Conservation (phyloP, 257 asterid genomes). For the Vinca minor region DNA sequence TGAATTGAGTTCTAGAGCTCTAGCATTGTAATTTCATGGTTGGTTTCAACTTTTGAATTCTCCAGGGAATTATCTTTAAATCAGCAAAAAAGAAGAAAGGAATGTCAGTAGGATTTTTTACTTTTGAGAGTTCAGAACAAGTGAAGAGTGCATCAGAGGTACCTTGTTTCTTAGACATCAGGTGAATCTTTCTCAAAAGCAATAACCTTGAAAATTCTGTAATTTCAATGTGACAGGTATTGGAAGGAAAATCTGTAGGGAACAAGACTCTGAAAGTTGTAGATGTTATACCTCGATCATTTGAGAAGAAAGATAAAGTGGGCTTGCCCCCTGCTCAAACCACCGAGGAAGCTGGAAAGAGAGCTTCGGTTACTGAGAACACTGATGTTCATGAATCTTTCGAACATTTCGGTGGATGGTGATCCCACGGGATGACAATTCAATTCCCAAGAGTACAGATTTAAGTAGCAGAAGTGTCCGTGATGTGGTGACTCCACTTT, state of each 20-base stretch:
- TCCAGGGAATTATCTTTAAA: slow-evolving; percentile 56
- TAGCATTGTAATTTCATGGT: slow-evolving; percentile 3
- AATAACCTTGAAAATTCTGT: slow-evolving; percentile 11
- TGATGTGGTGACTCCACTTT: slow-evolving; percentile 91
- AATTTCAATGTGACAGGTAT: slow-evolving; percentile 45
- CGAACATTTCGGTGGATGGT: slow-evolving; percentile 30
- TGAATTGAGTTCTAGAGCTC: neutral
- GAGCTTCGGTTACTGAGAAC: slow-evolving; percentile 19
- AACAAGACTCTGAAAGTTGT: slow-evolving; percentile 68
- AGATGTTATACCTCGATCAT: slow-evolving; percentile 60
- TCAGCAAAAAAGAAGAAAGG: slow-evolving; percentile 94
- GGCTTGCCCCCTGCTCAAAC: slow-evolving; percentile 16
- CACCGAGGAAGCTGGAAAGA: slow-evolving; percentile 22
- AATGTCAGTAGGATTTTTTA: slow-evolving; percentile 84
- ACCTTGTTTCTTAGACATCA: slow-evolving; percentile 5
- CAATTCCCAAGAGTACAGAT: slow-evolving; percentile 27
- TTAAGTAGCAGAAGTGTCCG: slow-evolving; percentile 60
- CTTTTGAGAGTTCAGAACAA: slow-evolving; percentile 58
- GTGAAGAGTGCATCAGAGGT: slow-evolving; percentile 57
- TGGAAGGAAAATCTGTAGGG: slow-evolving; percentile 63
- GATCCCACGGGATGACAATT: slow-evolving; percentile 24
- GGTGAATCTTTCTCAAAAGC: slow-evolving; percentile 3
- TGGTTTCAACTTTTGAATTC: slow-evolving; percentile 8
- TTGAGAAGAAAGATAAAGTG: slow-evolving; percentile 50
- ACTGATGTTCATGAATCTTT: slow-evolving; percentile 19